Evolutionary conservation across 495 filamentous ascomycete genomes (phyloP), one percentile per base, ranked within the genome.

Genomic region (Aspergillus sclerotiicarbonarius): DNA sequence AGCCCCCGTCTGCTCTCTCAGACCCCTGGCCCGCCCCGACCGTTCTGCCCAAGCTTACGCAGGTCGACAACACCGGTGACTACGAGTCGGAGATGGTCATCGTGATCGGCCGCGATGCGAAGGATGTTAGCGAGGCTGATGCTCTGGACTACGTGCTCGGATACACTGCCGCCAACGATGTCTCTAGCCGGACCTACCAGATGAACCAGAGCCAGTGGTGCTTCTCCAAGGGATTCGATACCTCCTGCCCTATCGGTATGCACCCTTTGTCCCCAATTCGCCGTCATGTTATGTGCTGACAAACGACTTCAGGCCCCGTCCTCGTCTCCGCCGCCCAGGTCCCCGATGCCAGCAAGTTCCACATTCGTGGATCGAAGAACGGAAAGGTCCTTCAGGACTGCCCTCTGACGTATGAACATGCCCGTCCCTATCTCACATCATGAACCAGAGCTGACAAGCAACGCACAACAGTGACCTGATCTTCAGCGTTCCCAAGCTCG

Each of bases 21-120:
- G 86, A 89, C 30, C 90, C 89, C 6, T 84, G 75, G 56, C 88
- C 90, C 48, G 77, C 81, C 0, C 76, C 79, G n/a, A 86, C 90
- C 19, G 81, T 86, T 25, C 73, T 91, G 19, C 85, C 84, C 30
- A 80, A 80, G 32, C 68, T 85, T 41, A 87, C 87, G 0, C 77
- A 77, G 54, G 31, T 16, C 13, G 75, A 82, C 50, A 74, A 73
- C 45, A 82, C 74, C 5, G 77, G 92, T 8, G 91, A 94, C 67
- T 95, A 92, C 61, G 91, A 94, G 67, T 90, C 87, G 49, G 90
- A 95, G 69, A 82, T 95, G 56, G 87, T 90, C 2, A 82, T 83
- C 48, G 71, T 94, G 1, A 92, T 94, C 59, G 89, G 90, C 20
- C 86, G 84, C 64, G 72, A 82, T 20, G 87, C 83, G 35, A 75